Conservation (phyloP, 176 grass and related monocot genomes). For the Aegilops sharonensis region DNA sequence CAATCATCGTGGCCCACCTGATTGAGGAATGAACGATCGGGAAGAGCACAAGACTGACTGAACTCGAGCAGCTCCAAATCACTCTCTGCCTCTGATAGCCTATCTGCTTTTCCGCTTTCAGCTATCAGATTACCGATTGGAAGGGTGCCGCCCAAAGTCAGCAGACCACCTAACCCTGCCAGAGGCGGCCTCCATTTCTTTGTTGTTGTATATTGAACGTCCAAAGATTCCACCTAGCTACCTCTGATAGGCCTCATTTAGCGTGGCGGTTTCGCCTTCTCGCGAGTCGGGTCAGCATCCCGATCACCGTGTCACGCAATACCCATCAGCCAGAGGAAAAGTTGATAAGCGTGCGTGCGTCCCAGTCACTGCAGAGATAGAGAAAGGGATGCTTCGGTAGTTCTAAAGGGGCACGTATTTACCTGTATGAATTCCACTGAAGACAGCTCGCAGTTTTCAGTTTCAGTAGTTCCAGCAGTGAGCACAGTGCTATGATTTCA, state of each 20-base stretch:
- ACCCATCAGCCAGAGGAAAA: not conserved
- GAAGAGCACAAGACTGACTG: not conserved
- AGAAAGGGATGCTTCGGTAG: not conserved
- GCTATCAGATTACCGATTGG: conserved; percentile 25
- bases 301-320: not conserved
- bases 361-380: not conserved
- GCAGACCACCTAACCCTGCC: not conserved
- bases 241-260: not conserved
- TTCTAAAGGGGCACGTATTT: too few species aligned
- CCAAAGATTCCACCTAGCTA: not conserved
- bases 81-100: conserved; percentile 11
- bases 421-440: not conserved
- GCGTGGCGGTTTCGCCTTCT: not conserved
- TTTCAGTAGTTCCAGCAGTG: not conserved
- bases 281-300: not conserved
- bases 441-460: not conserved
- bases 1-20: not conserved
- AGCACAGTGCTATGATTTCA: not conserved
- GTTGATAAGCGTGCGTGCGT: not conserved
- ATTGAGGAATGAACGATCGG: conserved; percentile 2
- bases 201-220: not conserved
- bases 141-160: not conserved
- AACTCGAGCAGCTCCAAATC: not conserved
- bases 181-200: too few species aligned
- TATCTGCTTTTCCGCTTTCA: conserved; percentile 15